Conservation (phyloP, 192 early-diverging fungal species). For the Anaeromyces robustus region DNA sequence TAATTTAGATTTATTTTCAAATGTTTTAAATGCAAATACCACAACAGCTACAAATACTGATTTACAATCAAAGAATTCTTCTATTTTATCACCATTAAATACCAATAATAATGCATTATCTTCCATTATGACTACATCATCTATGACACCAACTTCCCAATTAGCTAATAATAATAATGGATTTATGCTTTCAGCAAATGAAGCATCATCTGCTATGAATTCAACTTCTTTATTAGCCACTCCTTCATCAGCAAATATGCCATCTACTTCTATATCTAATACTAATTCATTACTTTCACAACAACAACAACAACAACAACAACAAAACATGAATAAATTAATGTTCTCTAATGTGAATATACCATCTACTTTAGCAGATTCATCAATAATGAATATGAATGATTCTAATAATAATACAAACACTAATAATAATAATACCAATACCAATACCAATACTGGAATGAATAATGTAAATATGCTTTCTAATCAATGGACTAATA, state of each 20-base stretch:
- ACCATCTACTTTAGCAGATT: background rate
- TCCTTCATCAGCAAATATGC: background rate
- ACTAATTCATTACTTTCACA: background rate
- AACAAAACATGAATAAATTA: background rate
- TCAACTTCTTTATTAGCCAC: background rate
- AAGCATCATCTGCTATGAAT: background rate
- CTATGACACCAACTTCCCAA: background rate
- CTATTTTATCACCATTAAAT: background rate
- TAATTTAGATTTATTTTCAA: background rate
- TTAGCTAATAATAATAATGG: background rate
- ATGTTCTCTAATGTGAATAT: background rate
- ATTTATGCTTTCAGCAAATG: background rate
- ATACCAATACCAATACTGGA: background rate
- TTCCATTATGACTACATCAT: background rate
- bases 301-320: background rate
- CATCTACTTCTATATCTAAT: background rate
- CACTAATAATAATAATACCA: too few species aligned
- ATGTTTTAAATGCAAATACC: background rate
- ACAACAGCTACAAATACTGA: background rate
- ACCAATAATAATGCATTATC: background rate
- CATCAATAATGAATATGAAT: background rate
- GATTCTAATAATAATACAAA: too few species aligned
- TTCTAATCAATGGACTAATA: background rate
- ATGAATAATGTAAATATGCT: background rate
- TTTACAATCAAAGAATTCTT: background rate